These are phyloP conservation scores for Cucurbita ficifolia DNA, from an alignment of 306 rosid genomes.

Conservation along the genomic window DNA sequence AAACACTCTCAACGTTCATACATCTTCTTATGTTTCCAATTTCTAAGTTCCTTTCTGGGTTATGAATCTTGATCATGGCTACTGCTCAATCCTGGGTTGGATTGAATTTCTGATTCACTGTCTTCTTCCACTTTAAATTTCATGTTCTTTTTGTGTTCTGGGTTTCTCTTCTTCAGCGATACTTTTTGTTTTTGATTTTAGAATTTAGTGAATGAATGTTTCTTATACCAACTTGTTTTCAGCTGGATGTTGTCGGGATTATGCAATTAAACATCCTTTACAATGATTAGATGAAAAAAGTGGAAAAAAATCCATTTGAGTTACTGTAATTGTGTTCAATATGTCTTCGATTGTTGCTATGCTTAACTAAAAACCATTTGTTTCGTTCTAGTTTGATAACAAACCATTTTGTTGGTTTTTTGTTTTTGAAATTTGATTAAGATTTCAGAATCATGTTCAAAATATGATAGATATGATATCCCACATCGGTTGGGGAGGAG, in stretches of 20 bases:
- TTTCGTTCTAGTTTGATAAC: background rate
- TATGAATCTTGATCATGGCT: background rate
- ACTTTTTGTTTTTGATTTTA: background rate
- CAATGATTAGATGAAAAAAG: background rate
- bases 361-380: background rate
- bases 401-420: too few species aligned
- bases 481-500: too few species aligned
- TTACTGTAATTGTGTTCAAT: background rate
- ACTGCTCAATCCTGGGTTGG: background rate
- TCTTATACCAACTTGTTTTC: background rate
- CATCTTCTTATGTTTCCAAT: background rate
- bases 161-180: background rate
- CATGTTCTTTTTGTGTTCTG: background rate
- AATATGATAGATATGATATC: background rate
- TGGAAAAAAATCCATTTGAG: background rate
- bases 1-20: background rate
- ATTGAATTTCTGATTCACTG: background rate
- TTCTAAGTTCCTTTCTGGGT: background rate
- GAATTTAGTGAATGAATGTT: background rate
- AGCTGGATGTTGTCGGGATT: background rate
- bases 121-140: background rate
- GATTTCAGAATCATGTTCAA: background rate
- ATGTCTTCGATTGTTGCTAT: background rate
- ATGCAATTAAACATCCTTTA: background rate
- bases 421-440: background rate